These are phyloP conservation scores for Daldinia vernicosa DNA, from an alignment of 495 filamentous ascomycete species.

Conservation along the genomic window DNA sequence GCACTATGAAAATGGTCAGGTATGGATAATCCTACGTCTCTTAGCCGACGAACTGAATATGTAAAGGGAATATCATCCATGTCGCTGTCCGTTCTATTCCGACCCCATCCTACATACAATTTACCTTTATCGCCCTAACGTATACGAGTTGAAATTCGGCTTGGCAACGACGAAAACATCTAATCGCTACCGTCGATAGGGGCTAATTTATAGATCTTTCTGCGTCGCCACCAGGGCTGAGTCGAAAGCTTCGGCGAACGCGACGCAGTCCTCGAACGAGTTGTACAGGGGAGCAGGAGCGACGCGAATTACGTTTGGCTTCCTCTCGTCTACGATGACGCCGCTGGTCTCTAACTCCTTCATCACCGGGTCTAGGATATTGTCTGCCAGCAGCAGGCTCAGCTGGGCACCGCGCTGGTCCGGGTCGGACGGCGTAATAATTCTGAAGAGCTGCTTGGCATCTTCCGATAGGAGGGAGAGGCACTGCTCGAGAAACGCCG, in stretches of 20 bases:
- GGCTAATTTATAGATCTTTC: slow-evolving; percentile 13
- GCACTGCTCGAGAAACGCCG: slow-evolving; percentile 79
- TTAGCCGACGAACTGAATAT: background rate
- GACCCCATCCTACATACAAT: slow-evolving; percentile 21
- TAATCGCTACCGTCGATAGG: background rate
- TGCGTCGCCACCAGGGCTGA: slow-evolving; percentile 56
- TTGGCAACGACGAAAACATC: background rate
- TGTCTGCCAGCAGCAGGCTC: slow-evolving; percentile 73
- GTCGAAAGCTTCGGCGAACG: slow-evolving; percentile 74
- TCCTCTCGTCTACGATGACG: slow-evolving; percentile 87
- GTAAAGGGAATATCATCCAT: slow-evolving; percentile 2
- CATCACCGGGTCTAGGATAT: slow-evolving; percentile 75
- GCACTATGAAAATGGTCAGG: background rate
- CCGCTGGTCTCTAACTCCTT: slow-evolving; percentile 70
- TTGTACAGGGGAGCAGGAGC: slow-evolving; percentile 94
- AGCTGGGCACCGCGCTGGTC: slow-evolving; percentile 85
- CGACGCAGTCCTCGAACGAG: slow-evolving; percentile 78
- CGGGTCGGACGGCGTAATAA: slow-evolving; percentile 82
- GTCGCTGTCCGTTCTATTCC: slow-evolving; percentile 4
- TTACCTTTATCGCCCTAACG: background rate
- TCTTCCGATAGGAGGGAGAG: slow-evolving; percentile 60
- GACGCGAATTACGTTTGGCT: slow-evolving; percentile 90
- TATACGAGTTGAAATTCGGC: background rate
- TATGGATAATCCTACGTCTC: background rate
- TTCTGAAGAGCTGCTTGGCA: slow-evolving; percentile 64